Conservation (phyloP, 257 asterid species). For the Coffea canephora region DNA sequence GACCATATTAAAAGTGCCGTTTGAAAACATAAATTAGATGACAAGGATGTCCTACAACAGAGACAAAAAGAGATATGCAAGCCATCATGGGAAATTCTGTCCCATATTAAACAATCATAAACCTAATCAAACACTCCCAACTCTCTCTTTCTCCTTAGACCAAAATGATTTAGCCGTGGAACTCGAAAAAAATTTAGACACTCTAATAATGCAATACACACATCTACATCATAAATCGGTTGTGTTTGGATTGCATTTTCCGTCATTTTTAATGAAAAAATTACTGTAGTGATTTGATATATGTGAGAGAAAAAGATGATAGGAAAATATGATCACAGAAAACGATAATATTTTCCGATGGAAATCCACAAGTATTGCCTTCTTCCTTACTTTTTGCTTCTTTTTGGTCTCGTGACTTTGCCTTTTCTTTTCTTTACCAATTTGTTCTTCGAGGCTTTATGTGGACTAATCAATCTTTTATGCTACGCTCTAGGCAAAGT, state of each 20-base stretch:
- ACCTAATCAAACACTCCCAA: conserved; percentile 5
- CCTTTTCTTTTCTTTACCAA: neutral
- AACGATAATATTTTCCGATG: no score
- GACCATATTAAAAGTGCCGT: no score
- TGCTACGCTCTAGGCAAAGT: neutral
- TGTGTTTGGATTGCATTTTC: no score
- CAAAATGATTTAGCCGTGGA: conserved; percentile 27
- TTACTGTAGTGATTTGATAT: no score
- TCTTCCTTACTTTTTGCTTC: conserved; percentile 1
- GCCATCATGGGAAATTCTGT: conserved; percentile 13
- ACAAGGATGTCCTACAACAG: conserved; percentile 20
- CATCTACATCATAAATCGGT: neutral
- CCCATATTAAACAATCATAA: conserved; percentile 22
- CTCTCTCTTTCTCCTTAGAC: conserved; percentile 24
- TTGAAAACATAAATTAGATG: no score
- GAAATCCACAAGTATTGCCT: no score
- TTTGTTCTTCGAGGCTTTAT: neutral
- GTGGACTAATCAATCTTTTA: neutral
- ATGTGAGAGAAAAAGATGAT: no score
- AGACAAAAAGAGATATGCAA: conserved; percentile 27
- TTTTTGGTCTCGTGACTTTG: neutral
- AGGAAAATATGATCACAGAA: no score
- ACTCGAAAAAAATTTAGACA: conserved; percentile 2
- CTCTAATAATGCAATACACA: neutral
- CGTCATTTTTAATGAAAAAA: no score